Percentiles rank a stretch among this genome's conserved stretches.
phyloP scores from a whole-genome alignment of 2,329 filamentous ascomycete genomes.

The Sporothrix pallida region DNA sequence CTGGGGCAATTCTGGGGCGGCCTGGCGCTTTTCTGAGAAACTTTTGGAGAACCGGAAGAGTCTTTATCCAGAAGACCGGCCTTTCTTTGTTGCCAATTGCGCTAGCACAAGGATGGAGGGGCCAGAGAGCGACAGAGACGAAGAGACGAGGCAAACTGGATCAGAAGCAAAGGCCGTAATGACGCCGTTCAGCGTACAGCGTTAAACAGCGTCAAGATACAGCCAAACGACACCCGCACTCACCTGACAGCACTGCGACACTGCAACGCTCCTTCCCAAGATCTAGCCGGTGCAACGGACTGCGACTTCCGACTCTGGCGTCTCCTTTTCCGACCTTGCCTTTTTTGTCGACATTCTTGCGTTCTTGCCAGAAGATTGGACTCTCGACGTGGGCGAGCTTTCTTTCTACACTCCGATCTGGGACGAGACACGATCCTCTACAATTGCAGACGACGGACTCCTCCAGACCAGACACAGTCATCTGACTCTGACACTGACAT shows the following conservation, averaged over 20 bases:
- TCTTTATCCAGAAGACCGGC: neutral
- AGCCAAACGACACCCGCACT: neutral
- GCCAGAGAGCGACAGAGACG: too few relatives aligned
- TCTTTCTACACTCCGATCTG: neutral
- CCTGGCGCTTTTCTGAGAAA: too few relatives aligned
- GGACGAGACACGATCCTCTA: too few relatives aligned
- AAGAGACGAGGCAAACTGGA: too few relatives aligned
- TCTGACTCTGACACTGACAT: neutral
- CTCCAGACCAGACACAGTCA: too few relatives aligned
- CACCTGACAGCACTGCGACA: neutral
- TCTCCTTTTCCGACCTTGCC: neutral
- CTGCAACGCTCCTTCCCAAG: neutral
- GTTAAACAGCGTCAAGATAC: neutral
- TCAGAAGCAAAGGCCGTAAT: too few relatives aligned
- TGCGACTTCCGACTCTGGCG: neutral
- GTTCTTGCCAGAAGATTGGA: neutral
- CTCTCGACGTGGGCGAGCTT: neutral
- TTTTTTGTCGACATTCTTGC: neutral
- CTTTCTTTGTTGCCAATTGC: neutral
- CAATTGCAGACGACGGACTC: too few relatives aligned
- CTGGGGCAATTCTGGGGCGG: too few relatives aligned
- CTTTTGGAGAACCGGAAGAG: conserved; percentile 9
- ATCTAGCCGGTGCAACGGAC: neutral
- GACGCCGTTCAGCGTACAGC: neutral
- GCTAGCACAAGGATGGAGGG: too few relatives aligned